Percentiles rank a stretch among this genome's conserved stretches.
These are phyloP conservation scores for Coffea eugenioides DNA, from an alignment of 257 asterid genomes.

Conservation along the genomic window DNA sequence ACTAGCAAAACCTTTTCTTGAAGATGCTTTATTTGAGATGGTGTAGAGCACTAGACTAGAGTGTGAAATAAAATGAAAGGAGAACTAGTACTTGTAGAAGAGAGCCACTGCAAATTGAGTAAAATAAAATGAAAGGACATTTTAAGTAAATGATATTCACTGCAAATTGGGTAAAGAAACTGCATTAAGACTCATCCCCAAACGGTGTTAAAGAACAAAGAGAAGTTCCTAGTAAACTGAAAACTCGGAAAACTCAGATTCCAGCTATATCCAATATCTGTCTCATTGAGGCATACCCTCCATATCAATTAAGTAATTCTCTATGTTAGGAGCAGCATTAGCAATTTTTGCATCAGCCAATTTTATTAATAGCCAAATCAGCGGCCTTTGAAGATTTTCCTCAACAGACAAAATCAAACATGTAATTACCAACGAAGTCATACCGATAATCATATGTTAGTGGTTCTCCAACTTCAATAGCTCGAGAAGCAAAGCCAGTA, in stretches of 20 bases:
- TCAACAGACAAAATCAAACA: no score
- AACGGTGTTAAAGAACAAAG: not conserved
- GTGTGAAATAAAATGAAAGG: not conserved
- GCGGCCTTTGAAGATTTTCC: not conserved
- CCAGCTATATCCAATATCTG: not conserved
- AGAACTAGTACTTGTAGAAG: not conserved
- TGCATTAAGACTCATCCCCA: not conserved
- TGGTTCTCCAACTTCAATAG: slow-evolving; percentile 76
- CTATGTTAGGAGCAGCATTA: not conserved
- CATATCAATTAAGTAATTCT: not conserved
- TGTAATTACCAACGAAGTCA: slow-evolving; percentile 15
- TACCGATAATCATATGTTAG: slow-evolving; percentile 92
- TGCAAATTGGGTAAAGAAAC: not conserved
- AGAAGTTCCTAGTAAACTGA: no score
- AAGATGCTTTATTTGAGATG: not conserved
- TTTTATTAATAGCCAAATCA: no score
- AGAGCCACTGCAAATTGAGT: no score
- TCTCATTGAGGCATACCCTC: not conserved
- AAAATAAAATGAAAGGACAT: no score
- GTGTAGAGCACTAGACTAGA: not conserved
- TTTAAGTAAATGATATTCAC: not conserved
- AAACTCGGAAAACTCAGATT: not conserved
- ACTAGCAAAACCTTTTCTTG: not conserved
- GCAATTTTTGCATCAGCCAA: not conserved
- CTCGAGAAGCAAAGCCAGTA: slow-evolving; percentile 65